These are phyloP conservation scores for Yamadazyma sp. DNA, from an alignment of 805 yeast species.

Conservation along the genomic window DNA sequence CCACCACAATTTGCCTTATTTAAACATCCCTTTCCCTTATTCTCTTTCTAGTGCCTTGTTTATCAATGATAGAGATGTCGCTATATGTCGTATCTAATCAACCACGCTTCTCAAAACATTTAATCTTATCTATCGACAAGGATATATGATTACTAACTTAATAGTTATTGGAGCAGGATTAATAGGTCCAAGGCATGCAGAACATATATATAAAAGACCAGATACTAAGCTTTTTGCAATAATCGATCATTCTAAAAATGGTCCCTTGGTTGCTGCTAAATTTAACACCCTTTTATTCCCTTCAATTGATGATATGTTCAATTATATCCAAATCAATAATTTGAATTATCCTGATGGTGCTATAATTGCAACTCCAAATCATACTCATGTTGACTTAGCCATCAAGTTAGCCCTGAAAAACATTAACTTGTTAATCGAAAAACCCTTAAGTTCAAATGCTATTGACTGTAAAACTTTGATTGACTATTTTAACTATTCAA, in stretches of 20 bases:
- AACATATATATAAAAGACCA: conserved; percentile 24
- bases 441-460: conserved; percentile 36
- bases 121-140: background rate
- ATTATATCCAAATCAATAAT: conserved; percentile 19
- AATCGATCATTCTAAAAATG: conserved; percentile 30
- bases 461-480: conserved; percentile 31
- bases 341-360: conserved; percentile 37
- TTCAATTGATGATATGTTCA: conserved; percentile 24
- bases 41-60: no score
- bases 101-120: background rate
- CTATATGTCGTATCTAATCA: conserved; percentile 3
- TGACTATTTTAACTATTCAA: conserved; percentile 6
- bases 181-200: conserved; percentile 41
- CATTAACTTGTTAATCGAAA: conserved; percentile 38
- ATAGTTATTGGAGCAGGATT: conserved; percentile 31
- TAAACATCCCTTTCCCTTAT: no score
- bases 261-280: conserved; percentile 26
- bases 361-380: conserved; percentile 40
- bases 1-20: no score
- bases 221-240: conserved; percentile 31
- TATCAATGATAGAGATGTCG: no score
- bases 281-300: conserved; percentile 23
- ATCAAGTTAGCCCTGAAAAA: conserved; percentile 32
- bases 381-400: conserved; percentile 35
- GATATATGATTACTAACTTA: conserved; percentile 4